These are phyloP conservation scores for Cryoendolithus antarcticus DNA, from an alignment of 2,329 filamentous ascomycete species.

Conservation along the genomic window DNA sequence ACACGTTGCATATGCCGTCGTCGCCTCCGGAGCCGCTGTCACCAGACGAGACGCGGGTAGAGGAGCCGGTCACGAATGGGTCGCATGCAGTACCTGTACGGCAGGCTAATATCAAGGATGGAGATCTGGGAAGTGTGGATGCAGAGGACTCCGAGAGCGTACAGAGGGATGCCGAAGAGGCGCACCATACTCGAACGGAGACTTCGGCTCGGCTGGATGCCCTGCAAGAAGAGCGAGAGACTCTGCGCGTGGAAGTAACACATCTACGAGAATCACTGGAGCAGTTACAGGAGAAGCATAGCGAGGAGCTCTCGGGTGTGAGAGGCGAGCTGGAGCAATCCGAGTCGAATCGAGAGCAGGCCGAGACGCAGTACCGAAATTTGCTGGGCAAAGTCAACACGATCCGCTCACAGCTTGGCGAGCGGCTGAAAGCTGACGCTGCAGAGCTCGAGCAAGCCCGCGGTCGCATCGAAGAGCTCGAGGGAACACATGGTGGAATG, in stretches of 20 bases:
- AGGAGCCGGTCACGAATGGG: conserved; percentile 16
- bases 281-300: conserved; percentile 61
- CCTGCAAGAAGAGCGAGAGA: conserved; percentile 70
- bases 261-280: conserved; percentile 73
- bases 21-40: conserved; percentile 12
- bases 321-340: conserved; percentile 39
- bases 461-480: conserved; percentile 51
- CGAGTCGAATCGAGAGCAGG: conserved; percentile 47
- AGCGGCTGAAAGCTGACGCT: conserved; percentile 77
- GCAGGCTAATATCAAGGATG: conserved; percentile 1
- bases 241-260: conserved; percentile 67
- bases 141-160: conserved; percentile 4
- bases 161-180: neutral
- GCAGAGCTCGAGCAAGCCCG: conserved; percentile 79
- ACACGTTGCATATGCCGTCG: conserved; percentile 16
- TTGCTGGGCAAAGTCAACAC: conserved; percentile 82
- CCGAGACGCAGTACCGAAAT: conserved; percentile 79
- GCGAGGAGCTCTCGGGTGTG: conserved; percentile 40
- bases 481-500: conserved; percentile 14
- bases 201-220: conserved; percentile 52
- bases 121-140: conserved; percentile 1
- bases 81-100: conserved; percentile 1
- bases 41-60: conserved; percentile 6
- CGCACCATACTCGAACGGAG: conserved; percentile 12
- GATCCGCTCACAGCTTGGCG: conserved; percentile 81